phyloP scores from a whole-genome alignment of 805 yeast genomes.

The Candida argentea region DNA sequence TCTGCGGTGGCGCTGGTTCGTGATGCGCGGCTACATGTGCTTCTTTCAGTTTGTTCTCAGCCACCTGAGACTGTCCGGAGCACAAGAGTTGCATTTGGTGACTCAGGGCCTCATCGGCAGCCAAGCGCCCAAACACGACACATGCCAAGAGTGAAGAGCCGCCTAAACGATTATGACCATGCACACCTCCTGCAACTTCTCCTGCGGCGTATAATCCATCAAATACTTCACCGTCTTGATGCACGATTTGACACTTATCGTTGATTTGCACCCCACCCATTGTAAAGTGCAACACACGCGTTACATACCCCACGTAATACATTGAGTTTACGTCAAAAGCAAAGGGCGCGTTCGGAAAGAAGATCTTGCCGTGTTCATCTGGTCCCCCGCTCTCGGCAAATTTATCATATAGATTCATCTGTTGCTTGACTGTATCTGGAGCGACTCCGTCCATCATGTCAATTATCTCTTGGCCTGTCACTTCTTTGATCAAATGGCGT shows the following conservation, averaged over 20 bases:
- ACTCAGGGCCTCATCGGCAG: constrained; percentile 32
- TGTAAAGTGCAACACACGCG: constrained; percentile 54
- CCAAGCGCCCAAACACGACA: constrained; percentile 34
- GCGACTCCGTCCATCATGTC: constrained; percentile 29
- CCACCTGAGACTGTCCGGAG: constrained; percentile 2
- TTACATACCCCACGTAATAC: constrained; percentile 43
- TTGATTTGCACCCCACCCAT: constrained; percentile 62
- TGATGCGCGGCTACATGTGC: constrained; percentile 34
- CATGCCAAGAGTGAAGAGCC: constrained; percentile 36
- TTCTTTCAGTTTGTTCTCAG: constrained; percentile 18
- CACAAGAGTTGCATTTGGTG: constrained; percentile 19
- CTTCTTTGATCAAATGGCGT: constrained; percentile 42
- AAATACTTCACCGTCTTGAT: constrained; percentile 19
- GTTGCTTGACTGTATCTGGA: constrained; percentile 16
- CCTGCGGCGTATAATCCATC: constrained; percentile 34
- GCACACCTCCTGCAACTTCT: constrained; percentile 37
- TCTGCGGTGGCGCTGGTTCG: constrained; percentile 27
- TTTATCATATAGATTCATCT: constrained; percentile 31
- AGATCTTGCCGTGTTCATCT: constrained; percentile 37
- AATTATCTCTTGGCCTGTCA: constrained; percentile 34
- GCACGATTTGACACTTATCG: constrained; percentile 30
- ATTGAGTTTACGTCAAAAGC: constrained; percentile 18
- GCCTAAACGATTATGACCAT: constrained; percentile 35
- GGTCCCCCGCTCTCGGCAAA: constrained; percentile 28
- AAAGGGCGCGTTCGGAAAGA: constrained; percentile 39